Base-by-base conservation (phyloP, 192 early-diverging fungal species). In the Podila horticola region DNA sequence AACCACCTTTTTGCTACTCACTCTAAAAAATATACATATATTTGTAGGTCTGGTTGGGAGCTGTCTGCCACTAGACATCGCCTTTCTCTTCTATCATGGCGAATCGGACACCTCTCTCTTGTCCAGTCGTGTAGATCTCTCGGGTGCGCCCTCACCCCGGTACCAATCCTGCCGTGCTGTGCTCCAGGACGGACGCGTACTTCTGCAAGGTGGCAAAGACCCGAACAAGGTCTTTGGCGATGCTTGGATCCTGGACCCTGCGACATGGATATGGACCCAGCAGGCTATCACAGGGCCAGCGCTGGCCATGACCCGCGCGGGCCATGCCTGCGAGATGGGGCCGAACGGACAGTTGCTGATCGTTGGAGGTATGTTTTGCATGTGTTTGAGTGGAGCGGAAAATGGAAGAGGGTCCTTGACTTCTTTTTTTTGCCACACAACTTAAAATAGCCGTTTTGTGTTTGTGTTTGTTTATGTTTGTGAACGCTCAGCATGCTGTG, bases 311-410 rank as follows among this genome's bases (percentile, higher is more conserved):
- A 65, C 60, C 10, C 65, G 77, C 34, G 77, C 77, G 5, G 77
- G 71, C 22, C 77, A 81, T 10, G 4, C 77, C 10, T 81, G 77
- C 34, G 50, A 81, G 28, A 29, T 81, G 62, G 77, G 77, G 3
- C 71, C 71, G 8, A 66, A 81, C 49, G 77, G 77, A 59, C 77
- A 81, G 48, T 62, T 81, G 50, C 31, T 81, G 0, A 4, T 73
- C 29, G 71, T 73, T 31, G 77, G 77, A 81, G 77, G 77, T 81
- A 73, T 66, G 50, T 26, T 45, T 28, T 22, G 15, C 4, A 9
- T 48, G 22, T 17, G 24, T 38, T 41, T 3, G 34, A 49, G 29
- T n/a, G 52, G 48, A 31, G 31, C 5, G 34, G 34, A 36, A 36
- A 10, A 10, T 10, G 12, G 15, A 17, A 12, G 15, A 17, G 0